Conservation (phyloP, 352 stramenopile genomes). For the Paralagenidium karlingii region DNA sequence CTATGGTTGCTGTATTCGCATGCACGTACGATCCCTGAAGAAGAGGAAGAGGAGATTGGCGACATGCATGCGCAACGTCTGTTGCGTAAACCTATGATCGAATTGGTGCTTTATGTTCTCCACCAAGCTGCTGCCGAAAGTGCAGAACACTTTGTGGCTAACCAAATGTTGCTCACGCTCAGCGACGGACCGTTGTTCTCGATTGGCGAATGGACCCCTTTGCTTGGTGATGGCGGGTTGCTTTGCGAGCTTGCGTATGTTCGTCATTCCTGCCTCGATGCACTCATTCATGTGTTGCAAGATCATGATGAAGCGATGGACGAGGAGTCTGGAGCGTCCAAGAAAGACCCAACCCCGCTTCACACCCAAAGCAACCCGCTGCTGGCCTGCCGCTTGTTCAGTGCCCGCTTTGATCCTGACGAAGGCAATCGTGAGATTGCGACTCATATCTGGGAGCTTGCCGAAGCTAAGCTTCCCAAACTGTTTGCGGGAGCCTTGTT, state of each 20-base stretch:
- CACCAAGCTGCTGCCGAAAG: conserved; percentile 26
- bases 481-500: conserved; percentile 53
- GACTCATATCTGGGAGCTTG: conserved; percentile 50
- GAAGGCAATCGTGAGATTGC: conserved; percentile 44
- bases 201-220: conserved; percentile 39
- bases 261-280: conserved; percentile 42
- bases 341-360: conserved; percentile 26
- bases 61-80: conserved; percentile 62
- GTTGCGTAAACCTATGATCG: conserved; percentile 63
- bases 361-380: conserved; percentile 11
- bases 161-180: conserved; percentile 46
- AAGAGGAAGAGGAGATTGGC: conserved; percentile 82
- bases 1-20: conserved; percentile 69
- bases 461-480: conserved; percentile 26
- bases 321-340: conserved; percentile 11
- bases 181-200: conserved; percentile 29
- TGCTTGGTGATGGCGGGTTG: conserved; percentile 56
- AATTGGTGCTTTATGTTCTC: conserved; percentile 49
- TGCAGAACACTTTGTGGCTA: conserved; percentile 52
- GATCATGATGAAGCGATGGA: conserved; percentile 34
- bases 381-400: conserved; percentile 47
- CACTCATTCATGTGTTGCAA: conserved; percentile 32
- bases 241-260: conserved; percentile 42
- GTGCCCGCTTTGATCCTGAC: conserved; percentile 46
- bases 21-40: conserved; percentile 74